phyloP scores from a whole-genome alignment of 495 filamentous ascomycete species.

The Penicillium taxi region DNA sequence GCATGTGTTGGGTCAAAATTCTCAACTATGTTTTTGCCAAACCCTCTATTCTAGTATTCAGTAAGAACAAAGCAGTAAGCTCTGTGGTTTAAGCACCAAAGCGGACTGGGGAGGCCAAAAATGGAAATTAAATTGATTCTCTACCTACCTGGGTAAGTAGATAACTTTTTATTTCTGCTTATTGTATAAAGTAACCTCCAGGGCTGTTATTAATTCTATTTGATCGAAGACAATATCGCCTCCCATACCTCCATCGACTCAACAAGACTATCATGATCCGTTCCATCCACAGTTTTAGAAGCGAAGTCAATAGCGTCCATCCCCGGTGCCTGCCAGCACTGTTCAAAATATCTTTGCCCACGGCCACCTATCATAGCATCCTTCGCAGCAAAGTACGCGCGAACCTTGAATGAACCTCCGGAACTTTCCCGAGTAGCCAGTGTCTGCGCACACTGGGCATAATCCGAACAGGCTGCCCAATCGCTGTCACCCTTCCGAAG shows the following conservation, averaged over 20 bases:
- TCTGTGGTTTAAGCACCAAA: too few species aligned
- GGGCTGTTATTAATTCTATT: too few species aligned
- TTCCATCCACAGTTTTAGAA: constrained; percentile 8
- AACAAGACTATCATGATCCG: constrained; percentile 26
- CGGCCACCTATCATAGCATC: constrained; percentile 25
- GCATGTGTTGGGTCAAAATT: too few species aligned
- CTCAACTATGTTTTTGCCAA: too few species aligned
- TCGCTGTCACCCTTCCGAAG: constrained; percentile 18
- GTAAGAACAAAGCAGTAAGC: too few species aligned
- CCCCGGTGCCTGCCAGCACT: constrained; percentile 18
- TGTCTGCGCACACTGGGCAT: constrained; percentile 15
- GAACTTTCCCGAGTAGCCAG: constrained; percentile 22
- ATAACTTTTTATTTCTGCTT: too few species aligned
- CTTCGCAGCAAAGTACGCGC: constrained; percentile 19
- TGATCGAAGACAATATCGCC: constrained; percentile 6
- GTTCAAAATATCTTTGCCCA: constrained; percentile 26
- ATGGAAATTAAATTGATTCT: too few species aligned
- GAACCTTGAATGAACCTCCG: constrained; percentile 18
- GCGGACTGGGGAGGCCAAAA: too few species aligned
- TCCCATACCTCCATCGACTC: constrained; percentile 19
- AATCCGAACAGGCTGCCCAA: constrained; percentile 27
- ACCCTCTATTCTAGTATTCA: too few species aligned
- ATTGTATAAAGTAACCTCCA: too few species aligned
- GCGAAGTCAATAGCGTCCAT: constrained; percentile 12
- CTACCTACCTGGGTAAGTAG: too few species aligned